Conservation (phyloP, 2,329 filamentous ascomycete genomes). For the Ophiostoma populinum region DNA sequence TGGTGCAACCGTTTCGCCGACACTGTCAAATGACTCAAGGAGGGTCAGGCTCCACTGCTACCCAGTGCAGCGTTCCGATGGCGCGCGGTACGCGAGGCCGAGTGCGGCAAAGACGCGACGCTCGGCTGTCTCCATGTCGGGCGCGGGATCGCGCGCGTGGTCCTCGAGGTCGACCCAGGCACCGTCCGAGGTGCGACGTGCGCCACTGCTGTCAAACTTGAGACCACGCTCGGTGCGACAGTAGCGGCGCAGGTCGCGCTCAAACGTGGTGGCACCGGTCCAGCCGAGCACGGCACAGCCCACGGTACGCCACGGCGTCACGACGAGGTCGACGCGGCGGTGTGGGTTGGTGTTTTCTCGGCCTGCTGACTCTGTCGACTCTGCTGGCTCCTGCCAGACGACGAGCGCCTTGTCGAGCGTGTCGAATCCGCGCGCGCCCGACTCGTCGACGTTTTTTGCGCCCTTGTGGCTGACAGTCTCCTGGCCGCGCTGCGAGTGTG, state of each 20-base stretch:
- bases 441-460: conserved; percentile 14
- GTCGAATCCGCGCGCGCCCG: conserved; percentile 52
- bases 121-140: conserved; percentile 58
- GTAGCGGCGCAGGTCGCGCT: conserved; percentile 69
- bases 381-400: conserved; percentile 62
- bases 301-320: conserved; percentile 73
- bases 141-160: conserved; percentile 29
- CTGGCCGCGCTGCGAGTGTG: conserved; percentile 58
- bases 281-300: conserved; percentile 81
- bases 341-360: conserved; percentile 51
- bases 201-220: conserved; percentile 87
- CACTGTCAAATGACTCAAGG: no score
- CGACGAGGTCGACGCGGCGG: conserved; percentile 78
- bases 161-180: conserved; percentile 56
- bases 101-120: conserved; percentile 63
- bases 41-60: no score
- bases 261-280: conserved; percentile 78
- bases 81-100: conserved; percentile 47
- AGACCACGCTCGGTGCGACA: conserved; percentile 53
- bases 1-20: no score
- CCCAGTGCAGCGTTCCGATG: conserved; percentile 51
- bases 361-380: conserved; percentile 15
- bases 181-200: conserved; percentile 50
- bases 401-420: conserved; percentile 82
- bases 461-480: conserved; percentile 35